A percentile compares a stretch with the other conserved stretches of the same genome.
Conservation (phyloP, 345 rosid genomes). For the Sonneratia caseolaris region DNA sequence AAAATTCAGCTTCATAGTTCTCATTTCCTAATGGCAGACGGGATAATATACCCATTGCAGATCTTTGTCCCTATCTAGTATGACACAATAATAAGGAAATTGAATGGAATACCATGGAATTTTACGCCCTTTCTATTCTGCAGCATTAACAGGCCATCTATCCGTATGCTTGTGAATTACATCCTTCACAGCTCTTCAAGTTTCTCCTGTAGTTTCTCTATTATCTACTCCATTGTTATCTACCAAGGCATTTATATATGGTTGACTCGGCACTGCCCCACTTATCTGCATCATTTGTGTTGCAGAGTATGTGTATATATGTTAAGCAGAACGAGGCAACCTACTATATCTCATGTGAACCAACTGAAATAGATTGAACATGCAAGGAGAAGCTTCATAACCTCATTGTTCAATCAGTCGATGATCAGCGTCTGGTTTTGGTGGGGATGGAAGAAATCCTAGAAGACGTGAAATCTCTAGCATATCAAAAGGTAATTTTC, state of each 20-base stretch:
- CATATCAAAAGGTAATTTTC: constrained; percentile 59
- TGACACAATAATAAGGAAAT: no score
- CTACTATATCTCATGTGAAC: constrained; percentile 78
- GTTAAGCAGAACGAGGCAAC: constrained; percentile 79
- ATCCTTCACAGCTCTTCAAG: background rate
- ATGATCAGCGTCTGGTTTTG: constrained; percentile 60
- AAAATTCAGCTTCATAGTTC: background rate
- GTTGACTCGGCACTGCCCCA: background rate
- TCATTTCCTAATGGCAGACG: no score
- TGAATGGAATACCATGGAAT: no score
- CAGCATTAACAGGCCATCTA: no score
- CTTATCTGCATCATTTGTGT: constrained; percentile 6
- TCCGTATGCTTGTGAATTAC: no score
- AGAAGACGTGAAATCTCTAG: constrained; percentile 70
- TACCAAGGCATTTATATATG: background rate
- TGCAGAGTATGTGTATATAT: constrained; percentile 85
- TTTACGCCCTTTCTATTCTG: no score
- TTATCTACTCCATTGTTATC: constrained; percentile 4
- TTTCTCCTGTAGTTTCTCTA: background rate
- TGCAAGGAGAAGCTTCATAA: constrained; percentile 61
- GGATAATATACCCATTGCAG: no score
- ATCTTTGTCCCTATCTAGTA: no score
- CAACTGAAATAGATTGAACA: constrained; percentile 63
- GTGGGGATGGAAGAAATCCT: constrained; percentile 46
- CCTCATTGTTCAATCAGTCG: constrained; percentile 57